Base-by-base conservation (phyloP, 2,329 filamentous ascomycete genomes). In the Microcyclosporella mali region DNA sequence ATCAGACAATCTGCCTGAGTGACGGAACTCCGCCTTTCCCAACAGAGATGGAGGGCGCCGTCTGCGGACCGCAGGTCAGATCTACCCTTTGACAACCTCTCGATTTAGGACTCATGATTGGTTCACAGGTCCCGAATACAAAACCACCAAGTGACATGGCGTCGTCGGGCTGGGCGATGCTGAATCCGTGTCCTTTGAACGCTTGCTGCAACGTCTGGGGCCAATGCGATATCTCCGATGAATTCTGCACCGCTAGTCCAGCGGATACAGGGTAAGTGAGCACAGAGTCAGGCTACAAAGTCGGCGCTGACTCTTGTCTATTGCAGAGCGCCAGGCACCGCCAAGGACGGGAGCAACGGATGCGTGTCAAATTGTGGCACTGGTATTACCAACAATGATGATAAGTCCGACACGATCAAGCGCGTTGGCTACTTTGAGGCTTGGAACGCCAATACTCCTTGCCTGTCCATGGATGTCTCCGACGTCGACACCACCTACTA, bases 1-100 rank as follows among this genome's bases (percentile, higher is more conserved):
- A 53, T 10, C n/a, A n/a, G n/a, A n/a, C n/a, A n/a, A 66, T 72
- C 3, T 73, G 71, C 43, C 49, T 72, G 0, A 69, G 66, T 43
- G 47, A 51, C 0, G 70, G 70, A 3, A 47, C 43, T 1, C 60
- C 68, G 4, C 68, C 69, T 0, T 63, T 73, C 56, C 71, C 71
- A 1, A 56, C 64, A 1, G 43, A 58, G 1, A 48, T 69, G 2
- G 19, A 55, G 1, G 63, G 66, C 35, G 66, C 67, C 10, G 47
- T 64, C 0, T 74, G 74, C 51, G 73, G 74, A 0, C 74, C 73
- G 1, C 61, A 66, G 33, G 60, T 66, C 1, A 62, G 64, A n/a
- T n/a, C n/a, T n/a, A n/a, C n/a, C n/a, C n/a, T n/a, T n/a, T n/a
- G n/a, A n/a, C n/a, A n/a, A n/a, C n/a, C n/a, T n/a, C n/a, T n/a